Base-by-base conservation (phyloP, 2,329 filamentous ascomycete species). In the Claviceps quebecensis region DNA sequence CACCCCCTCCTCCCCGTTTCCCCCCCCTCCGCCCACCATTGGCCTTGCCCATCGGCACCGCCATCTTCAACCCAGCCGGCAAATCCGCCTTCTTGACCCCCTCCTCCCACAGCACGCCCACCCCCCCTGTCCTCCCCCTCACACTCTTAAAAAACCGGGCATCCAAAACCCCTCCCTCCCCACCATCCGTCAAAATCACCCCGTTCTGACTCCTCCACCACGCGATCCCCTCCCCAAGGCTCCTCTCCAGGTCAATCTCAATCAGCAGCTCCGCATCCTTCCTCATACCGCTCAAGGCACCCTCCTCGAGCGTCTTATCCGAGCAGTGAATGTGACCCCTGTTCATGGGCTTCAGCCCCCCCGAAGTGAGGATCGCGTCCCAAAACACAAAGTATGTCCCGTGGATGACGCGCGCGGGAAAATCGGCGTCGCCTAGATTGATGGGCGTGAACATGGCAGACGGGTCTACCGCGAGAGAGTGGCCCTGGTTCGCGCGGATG, bases 401-500 rank as follows among this genome's bases (percentile, higher is more conserved):
- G 68, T 97, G 90, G 2, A 97, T 79, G 3, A 89, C 87, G 0
- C 75, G 72, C 0, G 72, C 62, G 0, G 87, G 87, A 1, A 90
- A 59, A 55, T 78, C 78, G 23, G 61, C 75, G 6, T 64, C 68
- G 37, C 76, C 75, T 1, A 79, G 62, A 1, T 80, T 82, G 52
- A 96, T 72, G 6, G 83, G 81, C 19, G 73, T 76, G 3, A 95
- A 77, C 2, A 94, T 75, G 0, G 77, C 77, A 46, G 83, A 79
- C n/a, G 80, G 80, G 29, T 87, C 83, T 38, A 82, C 70, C 61
- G 81, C 80, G 63, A 98, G 86, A 60, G 81, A 88, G 72, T 97
- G 93, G 51, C 93, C 93, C 70, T 97, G 93, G 63, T 94, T 95
- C 29, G 93, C 93, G 61, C 93, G 88, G 69, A 98, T 96, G 36